Evolutionary conservation across 305 asterid genomes (phyloP).

Genomic region (Nicotiana rustica): DNA sequence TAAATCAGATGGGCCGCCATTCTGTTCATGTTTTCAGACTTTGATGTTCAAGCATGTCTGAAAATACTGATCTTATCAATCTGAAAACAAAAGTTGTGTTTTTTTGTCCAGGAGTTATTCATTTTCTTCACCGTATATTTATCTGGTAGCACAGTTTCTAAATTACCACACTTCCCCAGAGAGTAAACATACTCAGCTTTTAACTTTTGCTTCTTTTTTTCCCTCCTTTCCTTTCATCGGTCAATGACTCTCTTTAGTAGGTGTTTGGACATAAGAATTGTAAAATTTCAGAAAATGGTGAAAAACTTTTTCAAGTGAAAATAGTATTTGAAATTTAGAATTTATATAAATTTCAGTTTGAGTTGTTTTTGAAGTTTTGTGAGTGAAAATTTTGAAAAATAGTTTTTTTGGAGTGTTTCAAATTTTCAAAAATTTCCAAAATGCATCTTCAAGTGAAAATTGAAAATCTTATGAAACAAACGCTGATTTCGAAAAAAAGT

Average conservation of each 20-base stretch:
- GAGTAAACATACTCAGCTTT: slow-evolving; percentile 37
- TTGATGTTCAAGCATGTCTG: not conserved
- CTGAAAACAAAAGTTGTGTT: not conserved
- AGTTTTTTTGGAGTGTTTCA: no score
- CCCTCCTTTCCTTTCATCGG: slow-evolving; percentile 42
- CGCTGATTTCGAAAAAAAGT: no score
- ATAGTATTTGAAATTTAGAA: no score
- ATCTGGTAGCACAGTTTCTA: slow-evolving; percentile 3
- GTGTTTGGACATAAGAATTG: no score
- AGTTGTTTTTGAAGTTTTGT: no score
- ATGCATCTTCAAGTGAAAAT: no score
- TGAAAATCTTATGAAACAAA: no score
- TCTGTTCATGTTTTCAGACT: slow-evolving; percentile 38
- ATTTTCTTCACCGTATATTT: slow-evolving; percentile 16
- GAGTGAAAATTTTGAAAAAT: no score
- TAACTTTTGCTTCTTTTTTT: slow-evolving; percentile 49
- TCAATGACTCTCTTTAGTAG: slow-evolving; percentile 40
- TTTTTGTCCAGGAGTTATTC: slow-evolving; percentile 41
- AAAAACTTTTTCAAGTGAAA: no score
- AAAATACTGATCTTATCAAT: slow-evolving; percentile 12
- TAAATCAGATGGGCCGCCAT: slow-evolving; percentile 87
- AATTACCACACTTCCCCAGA: slow-evolving; percentile 38
- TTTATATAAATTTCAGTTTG: no score
- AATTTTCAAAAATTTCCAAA: no score
- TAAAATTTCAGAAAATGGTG: no score